Percentiles rank a stretch among this genome's conserved stretches.
Conservation (phyloP, 2,329 filamentous ascomycete genomes). For the Ophiostoma sp. region DNA sequence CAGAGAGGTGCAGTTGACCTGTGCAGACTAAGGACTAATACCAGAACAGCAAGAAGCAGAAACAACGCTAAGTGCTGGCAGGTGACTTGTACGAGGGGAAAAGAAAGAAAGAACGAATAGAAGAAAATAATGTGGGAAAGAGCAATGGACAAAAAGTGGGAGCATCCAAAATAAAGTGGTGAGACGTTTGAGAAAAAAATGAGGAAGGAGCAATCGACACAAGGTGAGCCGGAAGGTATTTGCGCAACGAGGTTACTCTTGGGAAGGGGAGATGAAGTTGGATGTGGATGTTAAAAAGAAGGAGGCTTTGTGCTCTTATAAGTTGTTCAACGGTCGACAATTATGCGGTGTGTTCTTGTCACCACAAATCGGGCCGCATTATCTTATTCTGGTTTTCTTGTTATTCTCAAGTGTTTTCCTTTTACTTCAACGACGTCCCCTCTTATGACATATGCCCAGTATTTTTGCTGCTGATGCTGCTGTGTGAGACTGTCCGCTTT, state of each 20-base stretch:
- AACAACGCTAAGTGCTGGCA: slow-evolving; percentile 10
- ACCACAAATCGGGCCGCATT: neutral
- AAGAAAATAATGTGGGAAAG: neutral
- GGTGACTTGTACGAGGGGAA: slow-evolving; percentile 9
- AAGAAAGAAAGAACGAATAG: neutral
- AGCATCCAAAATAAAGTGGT: neutral
- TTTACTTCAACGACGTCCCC: neutral
- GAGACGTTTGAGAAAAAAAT: neutral
- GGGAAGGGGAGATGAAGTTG: slow-evolving; percentile 5
- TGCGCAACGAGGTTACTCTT: neutral
- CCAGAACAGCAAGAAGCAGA: slow-evolving; percentile 7
- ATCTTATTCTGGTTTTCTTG: neutral
- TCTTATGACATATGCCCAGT: neutral
- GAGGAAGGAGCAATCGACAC: neutral
- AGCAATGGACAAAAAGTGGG: neutral
- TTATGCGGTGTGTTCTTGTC: neutral
- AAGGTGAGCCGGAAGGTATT: neutral
- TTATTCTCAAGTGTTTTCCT: neutral
- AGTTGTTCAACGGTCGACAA: neutral
- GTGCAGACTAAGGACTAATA: slow-evolving; percentile 9
- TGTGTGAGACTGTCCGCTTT: slow-evolving; percentile 2
- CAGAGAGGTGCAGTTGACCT: neutral
- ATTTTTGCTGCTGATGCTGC: neutral
- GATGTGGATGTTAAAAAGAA: neutral
- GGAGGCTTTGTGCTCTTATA: neutral